Conservation (phyloP, 805 yeast genomes). For the Kockiozyma suomiensis region DNA sequence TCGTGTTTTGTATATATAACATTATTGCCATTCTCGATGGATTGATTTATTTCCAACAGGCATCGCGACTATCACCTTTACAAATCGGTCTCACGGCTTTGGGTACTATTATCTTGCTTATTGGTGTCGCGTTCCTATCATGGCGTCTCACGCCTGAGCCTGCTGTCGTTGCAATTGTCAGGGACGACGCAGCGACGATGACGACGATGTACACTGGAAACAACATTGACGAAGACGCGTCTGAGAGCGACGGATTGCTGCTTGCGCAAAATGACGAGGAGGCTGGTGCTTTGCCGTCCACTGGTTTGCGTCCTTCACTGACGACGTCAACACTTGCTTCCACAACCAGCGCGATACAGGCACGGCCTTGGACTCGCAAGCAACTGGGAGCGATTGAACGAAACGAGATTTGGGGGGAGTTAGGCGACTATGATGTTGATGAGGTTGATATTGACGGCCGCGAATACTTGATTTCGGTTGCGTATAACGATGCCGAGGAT, state of each 20-base stretch:
- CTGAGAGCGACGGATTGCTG: constrained; percentile 22
- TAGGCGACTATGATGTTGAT: constrained; percentile 29
- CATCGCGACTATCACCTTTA: constrained; percentile 44
- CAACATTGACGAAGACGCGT: constrained; percentile 21
- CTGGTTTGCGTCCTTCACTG: constrained; percentile 1
- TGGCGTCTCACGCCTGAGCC: constrained; percentile 47
- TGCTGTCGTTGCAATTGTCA: constrained; percentile 6
- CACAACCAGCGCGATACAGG: background rate
- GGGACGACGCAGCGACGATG: constrained; percentile 24
- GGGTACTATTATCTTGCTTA: constrained; percentile 48
- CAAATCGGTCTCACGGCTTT: constrained; percentile 52
- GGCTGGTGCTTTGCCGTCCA: constrained; percentile 7
- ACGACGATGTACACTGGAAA: constrained; percentile 2
- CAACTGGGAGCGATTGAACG: constrained; percentile 28
- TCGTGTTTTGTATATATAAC: constrained; percentile 83
- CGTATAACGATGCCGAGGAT: constrained; percentile 18
- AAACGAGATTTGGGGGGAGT: constrained; percentile 31
- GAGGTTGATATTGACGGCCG: constrained; percentile 17
- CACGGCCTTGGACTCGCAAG: constrained; percentile 30
- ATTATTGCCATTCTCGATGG: constrained; percentile 68
- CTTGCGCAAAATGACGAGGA: constrained; percentile 18
- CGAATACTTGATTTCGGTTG: constrained; percentile 24
- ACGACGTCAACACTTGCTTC: constrained; percentile 8
- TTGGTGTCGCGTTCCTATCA: constrained; percentile 69
- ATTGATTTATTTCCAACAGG: constrained; percentile 59